Base-by-base conservation (phyloP, 2,329 filamentous ascomycete species). In the Aspergillus cejpii region DNA sequence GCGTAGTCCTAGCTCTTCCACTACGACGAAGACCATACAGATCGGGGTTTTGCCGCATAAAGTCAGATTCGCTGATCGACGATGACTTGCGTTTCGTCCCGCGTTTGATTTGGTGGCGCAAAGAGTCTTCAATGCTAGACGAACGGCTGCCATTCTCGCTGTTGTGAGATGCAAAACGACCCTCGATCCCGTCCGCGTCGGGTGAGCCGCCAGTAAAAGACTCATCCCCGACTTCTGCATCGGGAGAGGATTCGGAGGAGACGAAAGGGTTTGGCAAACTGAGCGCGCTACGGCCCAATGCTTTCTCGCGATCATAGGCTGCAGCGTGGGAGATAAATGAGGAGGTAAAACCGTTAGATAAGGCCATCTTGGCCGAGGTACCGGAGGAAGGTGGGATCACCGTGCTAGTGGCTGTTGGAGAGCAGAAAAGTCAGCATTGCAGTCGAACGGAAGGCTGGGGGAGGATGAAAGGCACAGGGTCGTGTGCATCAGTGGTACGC, bases 1-100 rank as follows among this genome's bases (percentile, higher is more conserved):
- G 79, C 48, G 74, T 74, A 50, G 76, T 76, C 56, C 81, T 77
- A 54, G 80, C 80, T 54, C 81, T 78, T 63, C 77, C 90, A 73
- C 92, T 98, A 72, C 92, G 81, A 57, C 92, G 82, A 55, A 98
- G 76, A 38, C 92, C 92, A 72, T 97, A 98, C 6, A 98, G 75
- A 69, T 95, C 89, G 36, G 92, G 92, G 60, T 98, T 94, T 61
- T 87, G 85, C 59, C 84, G 79, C 58, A 97, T 95, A 62, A 83
- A 90, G 37, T 89, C 83, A 47, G 92, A 84, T 57, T 92, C 86
- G 41, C 84, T 81, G 28, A 79, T 68, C 64, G 62, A 75, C 66
- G 54, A 75, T 68, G 70, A 87, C 85, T 69, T 81, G 54, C 89
- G 84, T 75, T 95, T 95, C 49, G 76, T 69, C 39, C 77, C 78